Conservation (phyloP, 768 basidiomycete genomes). For the Russula griseocarnosa region DNA sequence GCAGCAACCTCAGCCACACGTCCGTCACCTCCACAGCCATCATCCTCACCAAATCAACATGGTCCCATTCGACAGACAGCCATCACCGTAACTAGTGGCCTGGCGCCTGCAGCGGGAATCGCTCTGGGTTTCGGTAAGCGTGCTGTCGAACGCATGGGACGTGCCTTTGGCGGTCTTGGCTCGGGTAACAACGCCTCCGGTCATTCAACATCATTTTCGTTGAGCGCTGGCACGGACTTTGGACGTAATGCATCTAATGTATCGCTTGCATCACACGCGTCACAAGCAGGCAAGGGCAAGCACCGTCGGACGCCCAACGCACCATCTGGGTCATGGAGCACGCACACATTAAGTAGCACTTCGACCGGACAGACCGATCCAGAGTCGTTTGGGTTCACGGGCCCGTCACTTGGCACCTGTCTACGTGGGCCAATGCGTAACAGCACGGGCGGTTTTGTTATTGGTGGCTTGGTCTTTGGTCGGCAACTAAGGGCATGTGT, state of each 20-base stretch:
- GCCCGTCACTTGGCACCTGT: constrained; percentile 52
- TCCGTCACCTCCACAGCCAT: constrained; percentile 34
- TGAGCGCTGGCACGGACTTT: constrained; percentile 13
- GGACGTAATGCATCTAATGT: constrained; percentile 26
- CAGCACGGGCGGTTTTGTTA: constrained; percentile 33
- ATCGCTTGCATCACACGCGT: constrained; percentile 24
- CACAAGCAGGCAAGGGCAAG: constrained; percentile 34
- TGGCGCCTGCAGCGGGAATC: constrained; percentile 68
- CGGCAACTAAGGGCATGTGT: constrained; percentile 53
- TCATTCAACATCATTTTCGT: constrained; percentile 41
- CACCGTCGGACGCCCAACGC: constrained; percentile 54
- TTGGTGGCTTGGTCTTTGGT: constrained; percentile 62
- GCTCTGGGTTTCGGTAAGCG: constrained; percentile 53
- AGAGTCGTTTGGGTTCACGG: constrained; percentile 42
- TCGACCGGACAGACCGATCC: constrained; percentile 45
- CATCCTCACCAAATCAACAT: constrained; percentile 27
- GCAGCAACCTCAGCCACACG: constrained; percentile 28
- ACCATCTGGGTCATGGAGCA: constrained; percentile 50
- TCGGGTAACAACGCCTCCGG: constrained; percentile 10
- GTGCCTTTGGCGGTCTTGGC: constrained; percentile 25
- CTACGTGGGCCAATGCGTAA: constrained; percentile 52
- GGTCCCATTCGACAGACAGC: constrained; percentile 56
- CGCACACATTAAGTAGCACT: constrained; percentile 37
- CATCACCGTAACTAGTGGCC: constrained; percentile 64
- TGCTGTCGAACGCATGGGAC: constrained; percentile 67